Base-by-base conservation (phyloP, 2,329 filamentous ascomycete species). In the Fusarium sp. region DNA sequence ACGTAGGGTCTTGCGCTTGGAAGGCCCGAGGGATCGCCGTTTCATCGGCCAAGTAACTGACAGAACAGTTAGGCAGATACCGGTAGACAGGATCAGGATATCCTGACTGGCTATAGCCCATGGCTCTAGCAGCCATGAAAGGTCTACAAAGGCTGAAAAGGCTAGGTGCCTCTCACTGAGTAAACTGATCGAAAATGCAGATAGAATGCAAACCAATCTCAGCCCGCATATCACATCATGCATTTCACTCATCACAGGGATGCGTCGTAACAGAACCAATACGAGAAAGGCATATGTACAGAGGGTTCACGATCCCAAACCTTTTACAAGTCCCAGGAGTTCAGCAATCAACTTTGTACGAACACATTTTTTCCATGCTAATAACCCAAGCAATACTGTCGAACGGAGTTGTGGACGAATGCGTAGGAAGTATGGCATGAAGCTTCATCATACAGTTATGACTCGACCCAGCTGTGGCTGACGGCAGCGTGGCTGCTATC, bases 391-490 rank as follows among this genome's bases (percentile, higher is more conserved):
- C 23, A 30, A 15, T 30, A 37, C 11, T 61, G 35, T 35, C 23
- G 9, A 41, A 41, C 33, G 42, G 30, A 35, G 35, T 15, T 46
- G 20, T 17, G 23, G 26, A 38, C 26, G 35, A 30, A 57, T 59
- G 35, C 27, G 20, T n/a, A 37, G 40, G 26, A 26, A 49, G 57
- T 49, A 40, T 57, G 32, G 37, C 48, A n/a, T 40, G 48, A 65
- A 38, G 11, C 62, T 65, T 64, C 62, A 65, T 65, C 62, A 65
- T 49, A 40, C 44, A 65, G 18, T 50, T 59, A 64, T 65, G 66
- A 71, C 71, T 67, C 60, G 63, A 59, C 54, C 60, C 50, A 71
- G 61, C 63, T 64, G 63, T 75, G 67, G 74, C 71, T 74, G 70
- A 41, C 53, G 35, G 70, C 64, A 60, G 73, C 59, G 62, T 62